Evolutionary conservation across 768 basidiomycete genomes (phyloP).

Genomic region (Russula sp.): DNA sequence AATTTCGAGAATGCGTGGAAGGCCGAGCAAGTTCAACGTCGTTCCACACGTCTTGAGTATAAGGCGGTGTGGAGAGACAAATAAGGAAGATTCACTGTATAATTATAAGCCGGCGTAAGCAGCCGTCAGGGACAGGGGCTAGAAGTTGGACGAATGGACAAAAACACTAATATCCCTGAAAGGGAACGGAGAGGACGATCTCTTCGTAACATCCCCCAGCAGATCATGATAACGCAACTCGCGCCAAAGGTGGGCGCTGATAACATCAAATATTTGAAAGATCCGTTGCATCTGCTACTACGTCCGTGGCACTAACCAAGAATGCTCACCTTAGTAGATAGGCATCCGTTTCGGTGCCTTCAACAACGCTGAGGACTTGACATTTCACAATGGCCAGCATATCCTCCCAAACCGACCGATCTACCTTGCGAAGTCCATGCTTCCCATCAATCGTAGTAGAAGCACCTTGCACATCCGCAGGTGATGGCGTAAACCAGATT

Average conservation of each 20-base stretch:
- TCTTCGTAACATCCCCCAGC: neutral
- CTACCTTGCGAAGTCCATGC: constrained; percentile 73
- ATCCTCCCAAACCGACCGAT: constrained; percentile 83
- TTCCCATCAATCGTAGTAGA: constrained; percentile 42
- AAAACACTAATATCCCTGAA: constrained; percentile 8
- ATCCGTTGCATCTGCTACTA: neutral
- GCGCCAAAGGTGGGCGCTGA: constrained; percentile 3
- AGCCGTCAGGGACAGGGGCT: constrained; percentile 8
- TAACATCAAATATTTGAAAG: neutral
- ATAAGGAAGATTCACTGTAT: constrained; percentile 95
- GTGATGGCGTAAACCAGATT: constrained; percentile 91
- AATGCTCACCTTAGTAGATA: constrained; percentile 84
- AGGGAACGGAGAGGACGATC: constrained; percentile 17
- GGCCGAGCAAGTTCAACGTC: constrained; percentile 92
- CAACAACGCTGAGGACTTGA: constrained; percentile 87
- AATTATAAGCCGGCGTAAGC: constrained; percentile 28
- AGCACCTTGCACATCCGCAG: constrained; percentile 53
- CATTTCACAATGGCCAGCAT: constrained; percentile 97
- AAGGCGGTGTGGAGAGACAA: constrained; percentile 90
- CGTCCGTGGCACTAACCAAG: constrained; percentile 6
- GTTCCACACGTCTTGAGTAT: constrained; percentile 99
- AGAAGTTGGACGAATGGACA: constrained; percentile 9
- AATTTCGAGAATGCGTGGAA: constrained; percentile 93
- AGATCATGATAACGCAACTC: neutral
- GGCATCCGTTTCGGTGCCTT: constrained; percentile 89